Conservation (phyloP, 169 alveolate species). For the Plasmodium knowlesi region DNA sequence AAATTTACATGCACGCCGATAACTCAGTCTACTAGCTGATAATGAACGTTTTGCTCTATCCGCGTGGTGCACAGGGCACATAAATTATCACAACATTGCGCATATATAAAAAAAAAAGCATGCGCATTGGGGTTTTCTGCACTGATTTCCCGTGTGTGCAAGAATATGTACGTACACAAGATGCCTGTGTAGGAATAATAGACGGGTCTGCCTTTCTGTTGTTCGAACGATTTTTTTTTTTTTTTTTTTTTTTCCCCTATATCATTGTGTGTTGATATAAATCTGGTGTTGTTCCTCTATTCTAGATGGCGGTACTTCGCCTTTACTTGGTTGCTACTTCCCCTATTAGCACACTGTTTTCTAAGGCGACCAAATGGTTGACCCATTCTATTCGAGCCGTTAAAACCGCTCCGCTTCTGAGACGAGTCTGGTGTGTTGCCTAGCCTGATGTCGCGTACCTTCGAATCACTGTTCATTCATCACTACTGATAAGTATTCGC, state of each 20-base stretch:
- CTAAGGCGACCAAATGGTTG: neutral
- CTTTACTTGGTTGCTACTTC: neutral
- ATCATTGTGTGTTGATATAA: neutral
- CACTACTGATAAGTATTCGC: neutral
- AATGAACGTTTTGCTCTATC: neutral
- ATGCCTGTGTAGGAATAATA: neutral
- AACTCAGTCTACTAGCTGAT: neutral
- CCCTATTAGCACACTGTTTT: neutral
- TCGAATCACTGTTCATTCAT: constrained; percentile 4
- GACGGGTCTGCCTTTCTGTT: neutral
- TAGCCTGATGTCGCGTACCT: neutral
- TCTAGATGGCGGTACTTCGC: neutral
- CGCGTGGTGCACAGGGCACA: neutral
- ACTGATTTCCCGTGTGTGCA: neutral
- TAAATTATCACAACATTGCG: neutral
- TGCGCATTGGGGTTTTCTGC: neutral
- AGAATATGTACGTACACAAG: neutral
- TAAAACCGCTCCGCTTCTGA: neutral
- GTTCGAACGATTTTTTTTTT: neutral
- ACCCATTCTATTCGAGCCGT: neutral
- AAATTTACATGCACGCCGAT: neutral
- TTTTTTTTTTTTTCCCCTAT: neutral
- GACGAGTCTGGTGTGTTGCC: neutral
- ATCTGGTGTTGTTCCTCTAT: neutral
- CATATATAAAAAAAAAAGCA: neutral